Conservation (phyloP, 345 rosid species). For the Psidium friedrichsthalianum region DNA sequence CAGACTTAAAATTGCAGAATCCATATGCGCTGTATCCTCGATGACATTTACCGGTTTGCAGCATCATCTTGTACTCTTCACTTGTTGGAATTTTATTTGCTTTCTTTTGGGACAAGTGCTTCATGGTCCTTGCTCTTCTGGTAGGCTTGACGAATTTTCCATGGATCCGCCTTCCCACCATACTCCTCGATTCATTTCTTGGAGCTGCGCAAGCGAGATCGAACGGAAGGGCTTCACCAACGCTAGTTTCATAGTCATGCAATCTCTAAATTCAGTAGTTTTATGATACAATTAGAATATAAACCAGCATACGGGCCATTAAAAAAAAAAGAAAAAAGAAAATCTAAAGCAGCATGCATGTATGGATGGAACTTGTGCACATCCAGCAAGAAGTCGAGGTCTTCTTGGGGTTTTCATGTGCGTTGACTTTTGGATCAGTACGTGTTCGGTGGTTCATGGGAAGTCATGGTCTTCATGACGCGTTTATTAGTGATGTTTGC, state of each 20-base stretch:
- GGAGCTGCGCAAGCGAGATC: too few species aligned
- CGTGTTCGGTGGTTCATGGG: neutral
- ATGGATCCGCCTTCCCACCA: too few species aligned
- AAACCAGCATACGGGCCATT: neutral
- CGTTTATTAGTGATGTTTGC: neutral
- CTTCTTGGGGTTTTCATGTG: neutral
- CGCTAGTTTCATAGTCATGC: neutral
- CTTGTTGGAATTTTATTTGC: too few species aligned
- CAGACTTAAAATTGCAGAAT: neutral
- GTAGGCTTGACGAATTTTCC: too few species aligned
- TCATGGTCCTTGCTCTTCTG: too few species aligned
- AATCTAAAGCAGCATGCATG: neutral
- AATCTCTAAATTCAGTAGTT: neutral
- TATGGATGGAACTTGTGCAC: neutral
- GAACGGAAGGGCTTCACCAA: too few species aligned
- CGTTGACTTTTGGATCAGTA: neutral
- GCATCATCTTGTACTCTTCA: neutral
- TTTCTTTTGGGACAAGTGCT: too few species aligned
- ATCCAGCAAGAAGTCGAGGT: neutral
- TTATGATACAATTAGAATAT: neutral
- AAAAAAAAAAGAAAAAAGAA: neutral
- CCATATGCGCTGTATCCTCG: neutral
- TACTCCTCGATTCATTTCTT: too few species aligned
- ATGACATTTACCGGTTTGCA: neutral
- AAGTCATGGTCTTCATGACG: neutral